Base-by-base conservation (phyloP, 2,329 filamentous ascomycete species). In the Xylogone sp. region DNA sequence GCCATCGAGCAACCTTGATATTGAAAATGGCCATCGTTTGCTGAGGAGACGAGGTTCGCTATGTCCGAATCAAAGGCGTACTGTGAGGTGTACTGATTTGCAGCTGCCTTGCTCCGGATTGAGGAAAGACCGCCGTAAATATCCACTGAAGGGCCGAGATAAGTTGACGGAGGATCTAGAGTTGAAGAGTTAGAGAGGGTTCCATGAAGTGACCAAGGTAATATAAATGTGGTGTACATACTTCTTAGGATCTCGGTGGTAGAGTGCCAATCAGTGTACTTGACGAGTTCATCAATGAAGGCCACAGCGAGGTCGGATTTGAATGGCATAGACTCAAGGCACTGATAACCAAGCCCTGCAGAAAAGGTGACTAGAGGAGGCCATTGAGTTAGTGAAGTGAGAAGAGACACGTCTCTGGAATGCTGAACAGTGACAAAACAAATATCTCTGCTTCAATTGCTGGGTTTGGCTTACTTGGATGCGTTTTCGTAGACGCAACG, bases 1-100 rank as follows among this genome's bases (percentile, higher is more conserved):
- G n/a, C 4, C 19, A 46, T 20, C 21, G 43, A 22, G 46, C 43
- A 49, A 20, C 3, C 16, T n/a, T 45, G 4, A 12, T 6, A n/a
- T 18, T 16, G 21, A 21, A 53, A 52, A 43, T 57, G 55, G 1
- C 55, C 53, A 43, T 57, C 55, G 27, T 55, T 51, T 3, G 53
- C 46, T 8, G 45, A n/a, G 13, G 21, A 34, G 13, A 53, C 42
- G 19, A 59, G 31, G n/a, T 44, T 42, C 43, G 39, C 49, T 7
- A 62, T 24, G 21, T 58, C 53, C n/a, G 50, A 49, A 29, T 61
- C 55, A 24, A 62, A 62, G 3, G 51, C 50, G 27, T 49, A 62
- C 46, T 62, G 54, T 21, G 39, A 59, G 27, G 34, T 48, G 46
- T 56, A 62, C 12, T 46, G 42, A 9, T 53, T 57, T 3, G 47